Evolutionary conservation across 345 rosid genomes (phyloP), one percentile per base, ranked within the genome.

Genomic region (Citrus maxima): DNA sequence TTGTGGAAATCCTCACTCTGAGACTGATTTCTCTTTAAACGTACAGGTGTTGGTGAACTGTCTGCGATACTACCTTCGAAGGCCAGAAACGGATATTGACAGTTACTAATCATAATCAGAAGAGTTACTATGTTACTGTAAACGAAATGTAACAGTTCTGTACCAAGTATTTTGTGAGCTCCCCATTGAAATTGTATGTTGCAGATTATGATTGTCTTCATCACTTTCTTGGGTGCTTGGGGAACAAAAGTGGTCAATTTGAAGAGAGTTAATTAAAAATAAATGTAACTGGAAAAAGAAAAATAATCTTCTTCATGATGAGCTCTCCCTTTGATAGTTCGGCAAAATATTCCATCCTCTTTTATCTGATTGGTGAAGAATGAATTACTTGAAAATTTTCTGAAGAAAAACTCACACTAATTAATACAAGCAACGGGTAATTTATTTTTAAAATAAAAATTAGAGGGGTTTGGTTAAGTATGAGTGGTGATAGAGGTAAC

Each of bases 11-110:
- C 18, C 55, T 62, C 35, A 42, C 25, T 38, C 46, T 21, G 9
- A 25, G 37, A 63, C 22, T 9, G 8, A 16, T n/a, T 73, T 49
- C 37, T 35, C 34, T 62, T 27, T 49, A 32, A 16, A 86, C 58
- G 24, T 77, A 78, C 89, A 95, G 99, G 97, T 91, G 66, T 72
- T 93, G 70, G 84, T 88, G 78, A 95, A 95, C 85, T 88, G 93
- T 66, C 86, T 95, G 82, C 95, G 98, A 28, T 95, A 91, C 90
- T 95, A 88, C 82, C 92, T 95, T 46, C 87, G 98, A 77, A 90
- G 97, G 93, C 98, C 99, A 3, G 99, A 93, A 80, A 95, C 94
- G 0, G 98, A 95, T 68, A 78, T 92, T 2, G 94, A 95, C 73
- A 95, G 98, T 79, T 95, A 95, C 73, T 95, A 82, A 79, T 46